phyloP scores from a whole-genome alignment of 2,329 filamentous ascomycete species.

The Fusarium ramigenum region DNA sequence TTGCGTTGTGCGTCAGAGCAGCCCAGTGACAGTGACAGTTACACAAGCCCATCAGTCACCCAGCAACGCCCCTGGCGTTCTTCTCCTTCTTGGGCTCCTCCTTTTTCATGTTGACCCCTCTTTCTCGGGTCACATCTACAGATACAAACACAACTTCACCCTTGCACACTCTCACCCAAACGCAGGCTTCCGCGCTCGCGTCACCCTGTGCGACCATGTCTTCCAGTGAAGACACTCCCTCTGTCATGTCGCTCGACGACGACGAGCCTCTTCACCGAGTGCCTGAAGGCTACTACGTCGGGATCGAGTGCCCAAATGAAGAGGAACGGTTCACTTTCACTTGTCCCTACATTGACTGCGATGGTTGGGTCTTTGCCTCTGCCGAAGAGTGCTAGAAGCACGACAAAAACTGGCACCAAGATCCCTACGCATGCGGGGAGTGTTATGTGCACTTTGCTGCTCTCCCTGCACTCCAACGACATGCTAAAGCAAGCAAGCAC shows the following conservation, averaged over 20 bases:
- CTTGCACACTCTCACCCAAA: not conserved
- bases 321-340: constrained; percentile 19
- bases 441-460: constrained; percentile 38
- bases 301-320: constrained; percentile 15
- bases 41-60: constrained; percentile 1
- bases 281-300: constrained; percentile 22
- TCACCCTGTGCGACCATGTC: not conserved
- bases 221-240: not conserved
- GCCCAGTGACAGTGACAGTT: not conserved
- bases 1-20: too few species aligned
- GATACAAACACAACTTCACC: not conserved
- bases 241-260: not conserved
- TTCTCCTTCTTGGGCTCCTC: not conserved
- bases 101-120: not conserved
- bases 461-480: constrained; percentile 30
- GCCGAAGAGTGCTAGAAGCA: constrained; percentile 38
- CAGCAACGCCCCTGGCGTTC: constrained; percentile 4
- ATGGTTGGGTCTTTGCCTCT: constrained; percentile 37
- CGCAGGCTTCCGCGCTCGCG: not conserved
- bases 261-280: not conserved
- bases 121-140: not conserved
- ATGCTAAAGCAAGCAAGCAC: constrained; percentile 23
- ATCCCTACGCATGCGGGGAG: constrained; percentile 33
- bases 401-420: constrained; percentile 38
- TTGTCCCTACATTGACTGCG: constrained; percentile 41